Evolutionary conservation across 176 grass and related monocot species (phyloP), one percentile per base, ranked within the genome.

Genomic region (Musa acuminata): DNA sequence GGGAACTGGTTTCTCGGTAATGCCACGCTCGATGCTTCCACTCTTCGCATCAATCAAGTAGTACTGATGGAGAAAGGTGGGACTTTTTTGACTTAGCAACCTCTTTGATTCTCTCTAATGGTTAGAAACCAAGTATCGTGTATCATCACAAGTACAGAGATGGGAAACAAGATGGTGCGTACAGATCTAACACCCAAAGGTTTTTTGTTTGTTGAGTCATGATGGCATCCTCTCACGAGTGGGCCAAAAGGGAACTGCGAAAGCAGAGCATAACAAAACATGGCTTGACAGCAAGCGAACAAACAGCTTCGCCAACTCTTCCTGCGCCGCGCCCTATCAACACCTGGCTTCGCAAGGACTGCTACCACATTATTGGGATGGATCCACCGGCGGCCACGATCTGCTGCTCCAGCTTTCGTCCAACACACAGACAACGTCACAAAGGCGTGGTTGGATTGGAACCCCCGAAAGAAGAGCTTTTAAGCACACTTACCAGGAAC

Each of bases 321-420:
- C 20, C 25, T 51, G 2, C 17, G 13, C 66, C 1, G 1, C 17
- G 3, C 35, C 35, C 35, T 43, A 43, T 43, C 35, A 6, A 43
- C 35, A 43, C 35, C 35, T 43, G 35, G 35, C 35, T 43, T 6
- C 35, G 35, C 80, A 67, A 10, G 3, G 21, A 55, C 53, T 27
- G 17, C 78, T 53, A 84, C 58, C 67, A 78, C 52, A 84, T 79
- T 77, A 79, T 62, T 51, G 82, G 82, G 71, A 84, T 49, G 43
- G 82, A 84, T 51, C 82, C 76, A 58, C 82, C 82, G 60, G 77
- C 69, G 26, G 69, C 76, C 50, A 79, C 25, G 73, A 84, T 84
- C 51, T 84, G 82, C 51, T 84, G 75, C 76, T 84, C 82, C 43
- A 80, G n/a, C 82, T 84, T 69, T 59, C 71, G 52, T 63, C 57